Conservation (phyloP, 768 basidiomycete genomes). For the Astraeus odoratus region DNA sequence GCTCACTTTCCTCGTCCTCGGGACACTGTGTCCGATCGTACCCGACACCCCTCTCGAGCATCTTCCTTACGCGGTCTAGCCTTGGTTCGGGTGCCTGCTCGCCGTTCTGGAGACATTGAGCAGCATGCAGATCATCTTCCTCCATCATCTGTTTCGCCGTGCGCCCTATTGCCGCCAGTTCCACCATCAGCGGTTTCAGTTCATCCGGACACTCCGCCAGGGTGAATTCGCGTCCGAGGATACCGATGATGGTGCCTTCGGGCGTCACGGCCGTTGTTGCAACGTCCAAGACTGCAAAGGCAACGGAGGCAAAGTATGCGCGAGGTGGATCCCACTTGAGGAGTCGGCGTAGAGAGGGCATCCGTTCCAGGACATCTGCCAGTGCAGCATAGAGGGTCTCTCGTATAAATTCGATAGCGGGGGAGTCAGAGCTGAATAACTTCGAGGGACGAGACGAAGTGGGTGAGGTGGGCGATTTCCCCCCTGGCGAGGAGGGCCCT, state of each 20-base stretch:
- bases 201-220: slow-evolving; percentile 53
- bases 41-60: slow-evolving; percentile 57
- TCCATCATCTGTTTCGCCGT: slow-evolving; percentile 42
- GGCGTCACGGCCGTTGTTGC: slow-evolving; percentile 41
- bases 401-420: slow-evolving; percentile 71
- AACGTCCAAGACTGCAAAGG: slow-evolving; percentile 66
- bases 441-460: slow-evolving; percentile 37
- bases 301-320: slow-evolving; percentile 75
- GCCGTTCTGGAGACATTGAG: slow-evolving; percentile 29
- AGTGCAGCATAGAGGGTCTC: slow-evolving; percentile 83
- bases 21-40: slow-evolving; percentile 20
- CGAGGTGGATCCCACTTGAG: slow-evolving; percentile 59
- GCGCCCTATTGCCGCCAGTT: slow-evolving; percentile 50
- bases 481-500: slow-evolving; percentile 7
- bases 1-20: not conserved
- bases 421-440: slow-evolving; percentile 29
- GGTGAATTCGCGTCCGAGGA: slow-evolving; percentile 51
- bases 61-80: slow-evolving; percentile 50
- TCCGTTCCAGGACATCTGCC: slow-evolving; percentile 57
- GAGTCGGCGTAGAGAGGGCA: slow-evolving; percentile 45
- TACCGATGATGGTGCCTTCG: slow-evolving; percentile 40
- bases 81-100: slow-evolving; percentile 35
- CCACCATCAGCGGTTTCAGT: slow-evolving; percentile 64
- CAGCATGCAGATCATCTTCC: slow-evolving; percentile 48
- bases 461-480: not conserved